A percentile compares a stretch with the other conserved stretches of the same genome.
Evolutionary conservation across 352 stramenopile genomes (phyloP).

Genomic region (Globisporangium okanoganense): DNA sequence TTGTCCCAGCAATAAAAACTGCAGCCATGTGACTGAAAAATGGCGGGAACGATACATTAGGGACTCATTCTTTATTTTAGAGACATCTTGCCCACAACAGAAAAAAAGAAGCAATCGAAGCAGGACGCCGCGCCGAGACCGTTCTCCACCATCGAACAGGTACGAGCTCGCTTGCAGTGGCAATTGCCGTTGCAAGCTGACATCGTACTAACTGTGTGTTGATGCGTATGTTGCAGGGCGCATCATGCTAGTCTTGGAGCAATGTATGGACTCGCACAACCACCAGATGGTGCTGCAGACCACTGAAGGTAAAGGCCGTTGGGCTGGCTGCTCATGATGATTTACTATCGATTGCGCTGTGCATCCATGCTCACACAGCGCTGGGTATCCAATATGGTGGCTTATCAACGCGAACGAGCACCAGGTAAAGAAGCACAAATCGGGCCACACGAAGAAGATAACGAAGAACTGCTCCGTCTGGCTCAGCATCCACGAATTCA

Average conservation of each 20-base stretch:
- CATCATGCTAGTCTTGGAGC: constrained; percentile 74
- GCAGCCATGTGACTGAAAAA: too few relatives aligned
- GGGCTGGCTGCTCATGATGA: not conserved
- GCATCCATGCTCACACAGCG: too few relatives aligned
- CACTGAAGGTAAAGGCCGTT: constrained; percentile 65
- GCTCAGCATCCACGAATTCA: constrained; percentile 86
- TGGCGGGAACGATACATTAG: too few relatives aligned
- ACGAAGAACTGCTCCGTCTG: constrained; percentile 79
- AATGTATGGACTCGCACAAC: constrained; percentile 82
- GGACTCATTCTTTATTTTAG: too few relatives aligned
- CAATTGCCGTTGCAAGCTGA: too few relatives aligned
- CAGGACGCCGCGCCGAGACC: constrained; percentile 62
- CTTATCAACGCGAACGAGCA: constrained; percentile 59
- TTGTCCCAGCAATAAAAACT: too few relatives aligned
- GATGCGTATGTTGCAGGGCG: constrained; percentile 21
- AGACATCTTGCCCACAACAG: too few relatives aligned
- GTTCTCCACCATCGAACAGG: constrained; percentile 59
- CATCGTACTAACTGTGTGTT: not conserved
- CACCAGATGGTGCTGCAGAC: constrained; percentile 90
- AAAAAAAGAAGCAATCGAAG: too few relatives aligned
- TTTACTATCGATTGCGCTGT: not conserved
- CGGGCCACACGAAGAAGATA: constrained; percentile 60
- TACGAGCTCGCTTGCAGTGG: too few relatives aligned
- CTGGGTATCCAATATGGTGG: constrained; percentile 90
- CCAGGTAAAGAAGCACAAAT: constrained; percentile 66